phyloP scores from a whole-genome alignment of 306 rosid species.

The Castanopsis chinensis region DNA sequence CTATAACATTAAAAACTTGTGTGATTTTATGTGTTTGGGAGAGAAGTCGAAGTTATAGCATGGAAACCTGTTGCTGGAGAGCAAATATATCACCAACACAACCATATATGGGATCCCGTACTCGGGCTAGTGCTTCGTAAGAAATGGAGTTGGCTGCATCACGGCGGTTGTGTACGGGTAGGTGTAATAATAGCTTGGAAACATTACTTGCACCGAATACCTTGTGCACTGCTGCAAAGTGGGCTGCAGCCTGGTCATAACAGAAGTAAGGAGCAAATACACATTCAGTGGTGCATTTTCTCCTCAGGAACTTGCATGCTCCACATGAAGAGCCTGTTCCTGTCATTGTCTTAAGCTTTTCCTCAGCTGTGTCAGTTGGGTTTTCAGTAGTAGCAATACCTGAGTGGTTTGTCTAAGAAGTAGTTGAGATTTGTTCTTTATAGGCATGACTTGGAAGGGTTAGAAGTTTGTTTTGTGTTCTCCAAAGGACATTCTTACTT shows the following conservation, averaged over 20 bases:
- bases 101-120: slow-evolving; percentile 76
- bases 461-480: slow-evolving; percentile 29
- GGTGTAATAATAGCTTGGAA: slow-evolving; percentile 61
- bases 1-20: neutral
- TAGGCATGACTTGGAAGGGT: slow-evolving; percentile 44
- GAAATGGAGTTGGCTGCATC: slow-evolving; percentile 79
- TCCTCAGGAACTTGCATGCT: slow-evolving; percentile 84
- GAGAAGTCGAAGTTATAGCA: slow-evolving; percentile 1
- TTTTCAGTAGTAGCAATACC: slow-evolving; percentile 16
- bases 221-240: slow-evolving; percentile 83
- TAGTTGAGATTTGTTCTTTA: slow-evolving; percentile 52
- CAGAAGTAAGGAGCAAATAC: slow-evolving; percentile 81
- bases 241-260: slow-evolving; percentile 68
- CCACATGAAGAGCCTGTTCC: slow-evolving; percentile 81
- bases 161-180: slow-evolving; percentile 61
- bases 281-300: slow-evolving; percentile 69
- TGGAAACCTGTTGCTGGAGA: slow-evolving; percentile 71
- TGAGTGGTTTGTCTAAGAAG: slow-evolving; percentile 24
- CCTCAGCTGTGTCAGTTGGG: slow-evolving; percentile 22
- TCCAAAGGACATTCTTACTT: slow-evolving; percentile 44
- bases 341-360: slow-evolving; percentile 49
- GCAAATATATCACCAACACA: slow-evolving; percentile 81
- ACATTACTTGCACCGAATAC: slow-evolving; percentile 87
- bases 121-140: slow-evolving; percentile 78
- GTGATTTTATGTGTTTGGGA: slow-evolving; percentile 3